Conservation (phyloP, 352 stramenopile species). For the Phytophthora fragariae region DNA sequence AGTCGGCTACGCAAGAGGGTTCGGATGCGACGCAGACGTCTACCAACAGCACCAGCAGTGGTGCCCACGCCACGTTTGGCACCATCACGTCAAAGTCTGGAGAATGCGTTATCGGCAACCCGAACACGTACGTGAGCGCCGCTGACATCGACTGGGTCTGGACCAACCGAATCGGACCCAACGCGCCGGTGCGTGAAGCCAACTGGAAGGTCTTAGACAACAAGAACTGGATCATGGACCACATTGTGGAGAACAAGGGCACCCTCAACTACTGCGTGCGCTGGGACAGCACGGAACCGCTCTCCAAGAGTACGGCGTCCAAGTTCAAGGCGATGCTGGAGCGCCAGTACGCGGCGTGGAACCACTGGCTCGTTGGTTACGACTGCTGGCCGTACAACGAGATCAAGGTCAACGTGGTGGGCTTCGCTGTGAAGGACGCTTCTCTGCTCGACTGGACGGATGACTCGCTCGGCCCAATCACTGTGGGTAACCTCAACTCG, state of each 20-base stretch:
- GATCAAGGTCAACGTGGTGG: constrained; percentile 20
- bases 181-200: neutral
- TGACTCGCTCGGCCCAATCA: constrained; percentile 28
- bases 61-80: constrained; percentile 27
- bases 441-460: constrained; percentile 13
- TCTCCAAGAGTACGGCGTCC: constrained; percentile 32
- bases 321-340: constrained; percentile 47
- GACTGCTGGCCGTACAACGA: constrained; percentile 18
- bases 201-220: constrained; percentile 24
- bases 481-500: constrained; percentile 25
- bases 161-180: constrained; percentile 23
- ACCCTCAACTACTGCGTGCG: constrained; percentile 47
- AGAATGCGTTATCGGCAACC: constrained; percentile 25
- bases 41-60: constrained; percentile 23
- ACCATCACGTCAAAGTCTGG: constrained; percentile 18
- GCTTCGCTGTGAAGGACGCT: constrained; percentile 12
- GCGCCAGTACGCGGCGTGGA: constrained; percentile 40
- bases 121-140: constrained; percentile 26
- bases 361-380: constrained; percentile 41
- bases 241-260: constrained; percentile 45
- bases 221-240: constrained; percentile 44
- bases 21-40: constrained; percentile 18
- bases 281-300: constrained; percentile 42
- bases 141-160: constrained; percentile 22
- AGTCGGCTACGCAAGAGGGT: constrained; percentile 10